A percentile compares a stretch with the other conserved stretches of the same genome.
These are phyloP conservation scores for Spathaspora gorwiae DNA, from an alignment of 805 yeast species.

Conservation along the genomic window DNA sequence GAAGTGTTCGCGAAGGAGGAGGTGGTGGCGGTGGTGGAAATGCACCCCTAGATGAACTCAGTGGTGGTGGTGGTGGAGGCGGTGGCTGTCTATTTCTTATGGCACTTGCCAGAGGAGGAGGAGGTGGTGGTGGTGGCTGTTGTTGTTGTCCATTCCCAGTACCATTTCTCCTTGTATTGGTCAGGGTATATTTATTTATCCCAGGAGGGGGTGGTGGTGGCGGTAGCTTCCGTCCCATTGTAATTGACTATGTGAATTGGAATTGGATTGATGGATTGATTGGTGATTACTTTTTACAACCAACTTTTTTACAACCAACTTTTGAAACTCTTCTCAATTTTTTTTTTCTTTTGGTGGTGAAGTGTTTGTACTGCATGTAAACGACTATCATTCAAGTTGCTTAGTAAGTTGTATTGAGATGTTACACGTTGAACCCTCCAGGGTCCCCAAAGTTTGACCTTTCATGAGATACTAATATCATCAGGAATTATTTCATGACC, in stretches of 20 bases:
- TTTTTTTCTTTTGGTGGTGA: too few relatives aligned
- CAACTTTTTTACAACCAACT: not conserved
- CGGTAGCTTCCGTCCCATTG: constrained; percentile 16
- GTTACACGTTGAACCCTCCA: too few relatives aligned
- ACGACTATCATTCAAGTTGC: too few relatives aligned
- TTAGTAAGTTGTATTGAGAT: too few relatives aligned
- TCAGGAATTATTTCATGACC: too few relatives aligned
- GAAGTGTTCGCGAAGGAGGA: constrained; percentile 13
- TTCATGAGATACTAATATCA: too few relatives aligned
- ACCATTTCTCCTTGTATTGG: not conserved
- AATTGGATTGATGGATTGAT: not conserved
- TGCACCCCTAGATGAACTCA: not conserved
- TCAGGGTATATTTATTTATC: not conserved
- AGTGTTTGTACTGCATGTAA: too few relatives aligned
- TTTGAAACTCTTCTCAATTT: too few relatives aligned
- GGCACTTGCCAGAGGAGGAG: constrained; percentile 7
- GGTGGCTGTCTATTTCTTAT: constrained; percentile 10
- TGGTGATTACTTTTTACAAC: not conserved
- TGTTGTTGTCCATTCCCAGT: not conserved
- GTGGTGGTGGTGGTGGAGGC: constrained; percentile 34
- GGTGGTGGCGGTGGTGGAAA: constrained; percentile 12
- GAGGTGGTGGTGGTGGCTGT: constrained; percentile 7
- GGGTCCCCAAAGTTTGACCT: too few relatives aligned
- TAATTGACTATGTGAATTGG: too few relatives aligned
- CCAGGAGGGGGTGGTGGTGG: constrained; percentile 31